phyloP scores from a whole-genome alignment of 495 filamentous ascomycete species.

The Aspergillus funiculosus region DNA sequence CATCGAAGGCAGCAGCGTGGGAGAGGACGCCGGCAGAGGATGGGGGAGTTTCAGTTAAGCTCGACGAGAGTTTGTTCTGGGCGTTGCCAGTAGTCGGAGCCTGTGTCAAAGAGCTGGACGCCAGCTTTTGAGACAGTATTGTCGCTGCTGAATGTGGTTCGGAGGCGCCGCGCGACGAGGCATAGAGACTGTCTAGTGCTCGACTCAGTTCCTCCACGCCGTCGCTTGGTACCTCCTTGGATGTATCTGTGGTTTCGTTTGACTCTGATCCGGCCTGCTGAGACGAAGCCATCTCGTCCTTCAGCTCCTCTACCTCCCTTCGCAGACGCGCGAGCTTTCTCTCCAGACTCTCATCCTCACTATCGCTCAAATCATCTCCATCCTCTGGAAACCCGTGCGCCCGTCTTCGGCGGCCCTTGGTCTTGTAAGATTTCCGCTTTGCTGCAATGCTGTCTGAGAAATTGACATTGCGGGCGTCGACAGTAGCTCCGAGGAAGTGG shows the following conservation, averaged over 20 bases:
- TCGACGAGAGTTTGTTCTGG: constrained; percentile 3
- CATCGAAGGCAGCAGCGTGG: constrained; percentile 83
- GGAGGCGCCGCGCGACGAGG: constrained; percentile 35
- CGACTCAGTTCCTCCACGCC: constrained; percentile 58
- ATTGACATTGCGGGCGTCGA: constrained; percentile 69
- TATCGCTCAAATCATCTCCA: constrained; percentile 60
- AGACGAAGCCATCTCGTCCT: constrained; percentile 50
- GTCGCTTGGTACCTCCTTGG: constrained; percentile 33
- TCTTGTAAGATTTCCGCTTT: constrained; percentile 76
- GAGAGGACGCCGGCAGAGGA: constrained; percentile 58
- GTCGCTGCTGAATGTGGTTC: constrained; percentile 35
- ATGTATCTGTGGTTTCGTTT: constrained; percentile 25
- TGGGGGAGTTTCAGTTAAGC: constrained; percentile 5
- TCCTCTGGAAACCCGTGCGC: constrained; percentile 51
- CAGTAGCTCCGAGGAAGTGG: constrained; percentile 65
- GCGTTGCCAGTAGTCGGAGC: constrained; percentile 2
- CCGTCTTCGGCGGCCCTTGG: constrained; percentile 58
- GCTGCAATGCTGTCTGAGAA: constrained; percentile 75
- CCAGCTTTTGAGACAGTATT: constrained; percentile 31
- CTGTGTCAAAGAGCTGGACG: constrained; percentile 11
- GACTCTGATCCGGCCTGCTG: constrained; percentile 16
- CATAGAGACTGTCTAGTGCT: constrained; percentile 51
- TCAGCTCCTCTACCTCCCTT: constrained; percentile 73
- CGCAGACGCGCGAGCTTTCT: constrained; percentile 71
- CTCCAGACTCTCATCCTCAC: constrained; percentile 66